Percentiles rank a stretch among this genome's conserved stretches.
These are phyloP conservation scores for Colletotrichum nymphaeae DNA, from an alignment of 2,329 filamentous ascomycete genomes.

Conservation along the genomic window DNA sequence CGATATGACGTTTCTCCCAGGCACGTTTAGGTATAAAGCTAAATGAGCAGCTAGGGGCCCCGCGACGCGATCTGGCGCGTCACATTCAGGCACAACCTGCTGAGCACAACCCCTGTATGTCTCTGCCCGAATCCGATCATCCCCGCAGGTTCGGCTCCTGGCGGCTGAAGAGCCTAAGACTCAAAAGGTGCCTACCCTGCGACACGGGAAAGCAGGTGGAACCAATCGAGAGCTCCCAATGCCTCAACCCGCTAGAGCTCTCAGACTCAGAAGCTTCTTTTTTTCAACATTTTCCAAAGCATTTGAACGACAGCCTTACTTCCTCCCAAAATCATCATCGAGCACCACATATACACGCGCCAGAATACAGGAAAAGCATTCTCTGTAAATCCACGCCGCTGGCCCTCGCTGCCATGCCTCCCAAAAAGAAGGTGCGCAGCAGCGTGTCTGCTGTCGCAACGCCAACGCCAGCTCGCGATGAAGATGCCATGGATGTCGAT, in stretches of 20 bases:
- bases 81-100: constrained; percentile 16
- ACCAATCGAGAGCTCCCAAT: constrained; percentile 2
- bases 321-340: neutral
- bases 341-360: neutral
- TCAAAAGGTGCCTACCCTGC: constrained; percentile 2
- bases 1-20: neutral
- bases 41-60: neutral
- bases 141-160: constrained; percentile 18
- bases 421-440: constrained; percentile 74
- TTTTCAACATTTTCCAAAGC: neutral
- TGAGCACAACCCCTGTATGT: neutral
- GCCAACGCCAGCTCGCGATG: constrained; percentile 63
- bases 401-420: constrained; percentile 65
- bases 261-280: neutral
- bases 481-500: constrained; percentile 71
- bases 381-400: neutral
- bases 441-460: constrained; percentile 67
- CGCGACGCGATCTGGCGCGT: constrained; percentile 28
- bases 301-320: neutral
- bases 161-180: constrained; percentile 1
- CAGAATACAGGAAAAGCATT: neutral
- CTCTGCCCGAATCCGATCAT: neutral
- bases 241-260: constrained; percentile 2
- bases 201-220: neutral
- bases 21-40: neutral